Evolutionary conservation across 768 basidiomycete genomes (phyloP).

Genomic region (Rhodotorula toruloides): DNA sequence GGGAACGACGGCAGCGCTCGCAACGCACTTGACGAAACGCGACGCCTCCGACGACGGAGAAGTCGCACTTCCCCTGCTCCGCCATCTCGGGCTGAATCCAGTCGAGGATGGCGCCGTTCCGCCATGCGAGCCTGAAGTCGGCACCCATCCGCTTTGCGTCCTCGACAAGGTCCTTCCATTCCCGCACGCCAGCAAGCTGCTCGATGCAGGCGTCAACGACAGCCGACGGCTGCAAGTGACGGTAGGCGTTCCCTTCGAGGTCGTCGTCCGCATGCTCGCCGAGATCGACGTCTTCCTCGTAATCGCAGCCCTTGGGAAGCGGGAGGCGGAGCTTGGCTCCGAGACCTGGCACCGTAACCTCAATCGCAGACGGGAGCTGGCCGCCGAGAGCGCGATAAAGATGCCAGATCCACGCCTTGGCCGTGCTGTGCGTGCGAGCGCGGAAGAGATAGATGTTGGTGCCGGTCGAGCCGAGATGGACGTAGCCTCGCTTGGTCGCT

Average conservation of each 20-base stretch:
- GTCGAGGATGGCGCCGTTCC: slow-evolving; percentile 65
- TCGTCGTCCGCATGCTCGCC: slow-evolving; percentile 50
- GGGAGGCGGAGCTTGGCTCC: slow-evolving; percentile 48
- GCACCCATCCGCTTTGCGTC: slow-evolving; percentile 56
- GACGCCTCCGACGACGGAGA: slow-evolving; percentile 17
- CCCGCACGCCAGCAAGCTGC: slow-evolving; percentile 55
- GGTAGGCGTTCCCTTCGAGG: slow-evolving; percentile 1
- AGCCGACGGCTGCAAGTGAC: slow-evolving; percentile 55
- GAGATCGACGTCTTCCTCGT: slow-evolving; percentile 39
- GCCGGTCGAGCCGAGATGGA: slow-evolving; percentile 57
- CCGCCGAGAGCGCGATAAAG: slow-evolving; percentile 74
- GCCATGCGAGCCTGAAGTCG: slow-evolving; percentile 53
- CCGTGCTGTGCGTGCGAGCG: slow-evolving; percentile 65
- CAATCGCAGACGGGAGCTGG: slow-evolving; percentile 61
- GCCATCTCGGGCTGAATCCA: slow-evolving; percentile 66
- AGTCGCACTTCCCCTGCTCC: slow-evolving; percentile 57
- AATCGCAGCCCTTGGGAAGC: slow-evolving; percentile 13
- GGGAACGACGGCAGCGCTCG: background rate
- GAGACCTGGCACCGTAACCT: slow-evolving; percentile 63
- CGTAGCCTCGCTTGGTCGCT: slow-evolving; percentile 50
- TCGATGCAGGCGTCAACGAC: slow-evolving; percentile 61
- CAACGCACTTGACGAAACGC: slow-evolving; percentile 24
- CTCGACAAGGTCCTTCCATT: slow-evolving; percentile 62
- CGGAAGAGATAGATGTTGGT: slow-evolving; percentile 86
- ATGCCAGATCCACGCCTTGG: slow-evolving; percentile 84